These are phyloP conservation scores for Coemansia sp. DNA, from an alignment of 192 early-diverging fungal species.

Conservation along the genomic window DNA sequence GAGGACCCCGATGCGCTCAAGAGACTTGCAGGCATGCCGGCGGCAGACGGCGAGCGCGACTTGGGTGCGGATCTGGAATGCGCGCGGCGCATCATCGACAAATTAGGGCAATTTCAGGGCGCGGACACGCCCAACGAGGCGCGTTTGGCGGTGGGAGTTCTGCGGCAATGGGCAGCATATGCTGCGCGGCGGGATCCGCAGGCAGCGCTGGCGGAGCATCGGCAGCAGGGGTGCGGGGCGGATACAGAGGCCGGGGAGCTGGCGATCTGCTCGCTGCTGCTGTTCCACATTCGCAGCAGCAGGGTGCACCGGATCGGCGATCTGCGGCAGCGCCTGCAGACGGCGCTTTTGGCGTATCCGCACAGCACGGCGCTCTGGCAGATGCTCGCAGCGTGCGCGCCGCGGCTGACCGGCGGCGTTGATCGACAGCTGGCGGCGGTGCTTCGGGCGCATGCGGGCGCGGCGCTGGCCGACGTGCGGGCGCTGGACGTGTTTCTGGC, in stretches of 20 bases:
- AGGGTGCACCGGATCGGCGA: slow-evolving; percentile 18
- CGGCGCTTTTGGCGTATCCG: slow-evolving; percentile 4
- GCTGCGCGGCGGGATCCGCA: neutral
- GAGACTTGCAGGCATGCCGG: neutral
- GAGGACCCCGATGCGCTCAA: neutral
- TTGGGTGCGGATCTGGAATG: slow-evolving; percentile 1
- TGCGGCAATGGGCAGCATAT: slow-evolving; percentile 26
- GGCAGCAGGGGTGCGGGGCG: neutral
- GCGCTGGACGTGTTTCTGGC: neutral
- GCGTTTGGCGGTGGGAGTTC: slow-evolving; percentile 1
- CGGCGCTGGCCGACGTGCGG: neutral
- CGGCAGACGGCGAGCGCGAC: neutral
- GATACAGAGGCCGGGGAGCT: neutral
- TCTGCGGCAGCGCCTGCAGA: slow-evolving; percentile 18
- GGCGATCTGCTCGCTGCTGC: slow-evolving; percentile 30
- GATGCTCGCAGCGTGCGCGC: slow-evolving; percentile 16
- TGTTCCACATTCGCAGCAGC: slow-evolving; percentile 11
- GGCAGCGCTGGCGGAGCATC: neutral
- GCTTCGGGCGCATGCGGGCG: neutral
- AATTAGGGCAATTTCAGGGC: neutral
- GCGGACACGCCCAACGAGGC: neutral
- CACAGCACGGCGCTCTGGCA: slow-evolving; percentile 31
- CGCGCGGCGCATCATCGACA: slow-evolving; percentile 3
- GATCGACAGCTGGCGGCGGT: neutral
- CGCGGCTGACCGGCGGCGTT: slow-evolving; percentile 4